phyloP scores from a whole-genome alignment of 306 rosid species.

The Prunus padus region DNA sequence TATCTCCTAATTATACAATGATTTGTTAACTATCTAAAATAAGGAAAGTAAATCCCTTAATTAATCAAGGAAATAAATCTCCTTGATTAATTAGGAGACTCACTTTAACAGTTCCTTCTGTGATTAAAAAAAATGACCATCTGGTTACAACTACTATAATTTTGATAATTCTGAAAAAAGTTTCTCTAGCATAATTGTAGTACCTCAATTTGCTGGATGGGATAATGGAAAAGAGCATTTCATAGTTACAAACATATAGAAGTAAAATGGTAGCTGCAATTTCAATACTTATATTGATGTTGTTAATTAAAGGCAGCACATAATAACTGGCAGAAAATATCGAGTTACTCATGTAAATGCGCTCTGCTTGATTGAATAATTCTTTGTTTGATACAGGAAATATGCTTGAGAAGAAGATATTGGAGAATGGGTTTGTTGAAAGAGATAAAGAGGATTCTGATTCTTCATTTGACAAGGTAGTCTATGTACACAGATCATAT shows the following conservation, averaged over 20 bases:
- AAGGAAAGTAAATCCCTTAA: no score
- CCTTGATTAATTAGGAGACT: no score
- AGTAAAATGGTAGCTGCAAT: background rate
- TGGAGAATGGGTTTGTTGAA: slow-evolving; percentile 32
- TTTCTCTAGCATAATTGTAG: background rate
- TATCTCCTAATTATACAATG: no score
- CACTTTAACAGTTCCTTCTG: no score
- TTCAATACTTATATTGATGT: background rate
- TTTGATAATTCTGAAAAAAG: background rate
- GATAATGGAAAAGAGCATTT: background rate
- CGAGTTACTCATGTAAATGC: background rate
- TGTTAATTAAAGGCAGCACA: background rate
- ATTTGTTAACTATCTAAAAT: no score
- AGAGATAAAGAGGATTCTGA: slow-evolving; percentile 19
- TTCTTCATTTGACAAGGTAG: slow-evolving; percentile 44
- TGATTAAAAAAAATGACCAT: background rate
- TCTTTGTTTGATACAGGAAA: slow-evolving; percentile 32
- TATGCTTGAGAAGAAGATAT: slow-evolving; percentile 27
- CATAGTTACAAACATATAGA: background rate
- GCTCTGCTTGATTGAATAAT: background rate
- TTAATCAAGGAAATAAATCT: no score
- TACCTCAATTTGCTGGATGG: background rate
- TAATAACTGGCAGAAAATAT: background rate
- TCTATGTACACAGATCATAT: slow-evolving; percentile 4
- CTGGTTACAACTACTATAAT: background rate